phyloP scores from a whole-genome alignment of 805 yeast species.

The Yarrowia porcina region DNA sequence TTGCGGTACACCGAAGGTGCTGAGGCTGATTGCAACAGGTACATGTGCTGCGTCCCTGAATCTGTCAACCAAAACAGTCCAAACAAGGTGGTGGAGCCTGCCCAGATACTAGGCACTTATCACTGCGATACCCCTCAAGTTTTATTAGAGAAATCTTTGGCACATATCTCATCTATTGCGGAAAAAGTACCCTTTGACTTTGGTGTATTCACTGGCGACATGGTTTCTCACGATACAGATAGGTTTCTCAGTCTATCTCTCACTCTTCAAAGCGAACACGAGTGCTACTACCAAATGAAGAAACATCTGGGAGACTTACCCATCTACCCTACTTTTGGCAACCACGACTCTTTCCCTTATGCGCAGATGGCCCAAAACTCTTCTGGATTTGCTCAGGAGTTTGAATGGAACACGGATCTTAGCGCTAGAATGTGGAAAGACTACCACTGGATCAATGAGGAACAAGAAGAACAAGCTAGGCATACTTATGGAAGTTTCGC shows the following conservation, averaged over 20 bases:
- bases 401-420: constrained; percentile 48
- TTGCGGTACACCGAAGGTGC: constrained; percentile 47
- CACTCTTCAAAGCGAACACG: constrained; percentile 52
- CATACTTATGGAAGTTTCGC: constrained; percentile 58
- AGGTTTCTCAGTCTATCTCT: constrained; percentile 47
- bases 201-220: constrained; percentile 68
- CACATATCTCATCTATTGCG: constrained; percentile 43
- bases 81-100: constrained; percentile 45
- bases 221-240: constrained; percentile 58
- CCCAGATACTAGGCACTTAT: constrained; percentile 61
- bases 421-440: constrained; percentile 50
- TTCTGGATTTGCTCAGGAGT: constrained; percentile 45
- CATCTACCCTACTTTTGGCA: constrained; percentile 61
- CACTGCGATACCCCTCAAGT: constrained; percentile 64
- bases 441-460: constrained; percentile 44
- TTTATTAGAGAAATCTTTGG: constrained; percentile 56
- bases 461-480: constrained; percentile 38
- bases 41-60: constrained; percentile 55
- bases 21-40: constrained; percentile 45
- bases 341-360: constrained; percentile 71
- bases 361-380: constrained; percentile 60
- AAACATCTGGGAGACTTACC: constrained; percentile 49
- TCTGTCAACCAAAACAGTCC: not conserved
- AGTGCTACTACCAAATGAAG: constrained; percentile 53
- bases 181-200: constrained; percentile 49